Conservation (phyloP, 163 green algal species). For the Scenedesmus sp. region DNA sequence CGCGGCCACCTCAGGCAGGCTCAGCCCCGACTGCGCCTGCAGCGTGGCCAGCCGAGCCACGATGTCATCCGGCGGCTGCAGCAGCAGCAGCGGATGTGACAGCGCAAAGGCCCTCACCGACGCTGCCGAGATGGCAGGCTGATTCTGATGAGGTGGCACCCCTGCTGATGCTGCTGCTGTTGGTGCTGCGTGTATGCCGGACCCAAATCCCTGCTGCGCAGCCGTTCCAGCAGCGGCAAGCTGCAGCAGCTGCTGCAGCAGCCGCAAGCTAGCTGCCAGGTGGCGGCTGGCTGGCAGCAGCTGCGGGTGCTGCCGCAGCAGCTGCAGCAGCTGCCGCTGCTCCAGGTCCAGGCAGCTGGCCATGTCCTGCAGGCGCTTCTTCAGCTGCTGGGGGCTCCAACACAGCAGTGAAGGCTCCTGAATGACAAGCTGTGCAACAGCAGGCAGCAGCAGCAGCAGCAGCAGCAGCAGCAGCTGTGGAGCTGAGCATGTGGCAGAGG, state of each 20-base stretch:
- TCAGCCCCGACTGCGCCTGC: constrained; percentile 29
- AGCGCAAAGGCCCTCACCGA: neutral
- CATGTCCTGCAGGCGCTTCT: constrained; percentile 12
- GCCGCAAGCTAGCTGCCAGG: neutral
- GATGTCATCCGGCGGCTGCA: constrained; percentile 21
- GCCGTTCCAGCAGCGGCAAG: neutral
- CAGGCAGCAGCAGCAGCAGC: neutral
- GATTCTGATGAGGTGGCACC: too few species aligned
- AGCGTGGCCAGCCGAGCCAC: neutral
- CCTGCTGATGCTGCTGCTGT: constrained; percentile 20
- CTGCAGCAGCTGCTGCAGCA: constrained; percentile 37
- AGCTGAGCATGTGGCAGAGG: neutral
- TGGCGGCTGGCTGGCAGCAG: constrained; percentile 42
- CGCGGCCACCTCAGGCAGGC: neutral
- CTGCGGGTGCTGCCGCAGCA: constrained; percentile 30
- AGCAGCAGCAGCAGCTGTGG: neutral
- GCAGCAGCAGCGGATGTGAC: constrained; percentile 37
- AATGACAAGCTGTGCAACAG: neutral
- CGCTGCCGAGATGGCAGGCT: neutral
- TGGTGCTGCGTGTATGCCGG: neutral
- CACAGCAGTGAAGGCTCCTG: constrained; percentile 26
- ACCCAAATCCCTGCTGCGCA: constrained; percentile 2
- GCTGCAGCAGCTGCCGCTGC: constrained; percentile 6
- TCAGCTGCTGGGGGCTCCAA: constrained; percentile 11
- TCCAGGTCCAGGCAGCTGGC: neutral